A percentile compares a stretch with the other conserved stretches of the same genome.
Evolutionary conservation across 106 monocot genomes (phyloP).

Genomic region (Dactylorhiza incarnata): DNA sequence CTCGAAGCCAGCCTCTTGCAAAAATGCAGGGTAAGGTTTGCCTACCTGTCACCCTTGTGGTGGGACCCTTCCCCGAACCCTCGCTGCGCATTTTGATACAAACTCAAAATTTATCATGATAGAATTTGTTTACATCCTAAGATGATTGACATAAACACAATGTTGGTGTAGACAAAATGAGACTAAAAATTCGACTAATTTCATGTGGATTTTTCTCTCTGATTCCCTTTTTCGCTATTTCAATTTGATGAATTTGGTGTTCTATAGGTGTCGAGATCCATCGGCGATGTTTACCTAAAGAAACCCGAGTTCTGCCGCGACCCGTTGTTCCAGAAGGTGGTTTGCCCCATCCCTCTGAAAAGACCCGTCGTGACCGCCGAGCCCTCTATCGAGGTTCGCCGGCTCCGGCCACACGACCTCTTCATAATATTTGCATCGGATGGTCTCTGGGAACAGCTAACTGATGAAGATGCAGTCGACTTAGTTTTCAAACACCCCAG

Average conservation of each 20-base stretch:
- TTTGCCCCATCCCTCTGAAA: constrained; percentile 21
- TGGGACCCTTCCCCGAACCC: too few relatives aligned
- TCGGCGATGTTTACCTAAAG: constrained; percentile 55
- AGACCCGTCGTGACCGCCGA: constrained; percentile 36
- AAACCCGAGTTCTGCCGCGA: constrained; percentile 31
- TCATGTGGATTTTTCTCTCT: too few relatives aligned
- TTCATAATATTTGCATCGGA: constrained; percentile 41
- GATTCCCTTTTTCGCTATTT: too few relatives aligned
- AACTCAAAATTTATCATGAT: too few relatives aligned
- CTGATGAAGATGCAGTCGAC: constrained; percentile 30
- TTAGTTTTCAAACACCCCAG: constrained; percentile 27
- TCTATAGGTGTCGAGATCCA: constrained; percentile 48
- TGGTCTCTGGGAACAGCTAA: constrained; percentile 37
- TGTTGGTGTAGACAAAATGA: too few relatives aligned
- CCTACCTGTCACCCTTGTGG: too few relatives aligned
- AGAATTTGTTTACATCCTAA: too few relatives aligned
- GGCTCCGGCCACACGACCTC: constrained; percentile 16
- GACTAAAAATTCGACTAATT: too few relatives aligned
- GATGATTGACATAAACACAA: too few relatives aligned
- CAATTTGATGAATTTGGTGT: background rate
- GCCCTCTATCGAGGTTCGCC: constrained; percentile 15
- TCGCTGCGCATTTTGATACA: too few relatives aligned
- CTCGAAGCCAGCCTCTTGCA: too few relatives aligned
- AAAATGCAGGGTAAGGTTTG: too few relatives aligned
- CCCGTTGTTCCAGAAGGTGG: constrained; percentile 27